Base-by-base conservation (phyloP, 805 yeast genomes). In the Metahyphopichia silvanorum region DNA sequence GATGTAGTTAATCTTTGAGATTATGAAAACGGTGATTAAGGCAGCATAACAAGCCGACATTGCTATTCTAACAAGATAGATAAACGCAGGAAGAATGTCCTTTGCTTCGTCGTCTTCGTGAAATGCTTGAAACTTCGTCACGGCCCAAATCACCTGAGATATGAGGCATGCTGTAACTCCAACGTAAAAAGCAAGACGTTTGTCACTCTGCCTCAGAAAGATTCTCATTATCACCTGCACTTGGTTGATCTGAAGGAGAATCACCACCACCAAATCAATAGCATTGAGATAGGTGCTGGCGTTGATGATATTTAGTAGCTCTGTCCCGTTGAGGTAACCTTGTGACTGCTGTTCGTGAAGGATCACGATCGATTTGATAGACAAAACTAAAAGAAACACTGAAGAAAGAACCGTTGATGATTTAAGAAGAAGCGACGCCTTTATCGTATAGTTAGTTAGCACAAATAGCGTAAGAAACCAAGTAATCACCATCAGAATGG, bases 11-110 rank as follows among this genome's bases (percentile, higher is more conserved):
- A 74, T 55, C 38, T 78, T 79, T 15, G 72, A 65, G 13, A 79
- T 44, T 3, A 76, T 59, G 47, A 72, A 79, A 15, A 79, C 77
- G 8, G 74, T 60, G 20, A 84, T 69, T 25, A 84, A 64, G 7
- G 79, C 78, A 2, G 86, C 79, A 56, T 79, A 86, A 46, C 83
- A 66, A 21, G 82, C 71, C 2, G 85, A 71, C 46, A 83, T 66
- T 4, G 89, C 81, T 25, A 86, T 84, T 37, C 91, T 68, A 26
- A 84, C 69, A 29, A 86, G 61, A 48, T 85, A 86, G 19, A 79
- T 79, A 53, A 86, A 82, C 0, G 89, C 85, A 0, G 89, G 85
- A 10, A 84, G 47, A 16, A 81, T 74, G 13, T 79, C 78, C 25
- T 77, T 63, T 1, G 69, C 60, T 40, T 68, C 75, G 37, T 62